Base-by-base conservation (phyloP, 2,329 filamentous ascomycete genomes). In the Dryadomyces quercus-mongolicae region DNA sequence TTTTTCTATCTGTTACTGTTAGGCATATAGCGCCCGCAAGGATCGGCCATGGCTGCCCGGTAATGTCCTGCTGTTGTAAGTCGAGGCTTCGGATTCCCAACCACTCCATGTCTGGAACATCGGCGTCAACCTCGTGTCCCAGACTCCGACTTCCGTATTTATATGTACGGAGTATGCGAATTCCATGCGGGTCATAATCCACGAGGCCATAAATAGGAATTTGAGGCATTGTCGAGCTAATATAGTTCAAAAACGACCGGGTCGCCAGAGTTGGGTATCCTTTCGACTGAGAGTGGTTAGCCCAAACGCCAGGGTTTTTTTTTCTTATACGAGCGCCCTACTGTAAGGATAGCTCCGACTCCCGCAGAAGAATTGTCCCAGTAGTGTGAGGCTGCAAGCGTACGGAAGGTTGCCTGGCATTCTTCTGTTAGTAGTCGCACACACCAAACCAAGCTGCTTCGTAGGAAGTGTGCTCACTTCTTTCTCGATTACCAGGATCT, bases 251-350 rank as follows among this genome's bases (percentile, higher is more conserved):
- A 53, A 92, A 83, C 16, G 74, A 74, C 8, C 85, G 74, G 0
- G 86, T 89, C 1, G 77, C 75, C 49, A 92, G 70, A 60, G 93
- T 88, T 0, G 88, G 87, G 62, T 89, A 93, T 2, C 88, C 88
- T 72, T 91, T 93, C 1, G 82, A 88, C 84, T 89, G 53, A 4
- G 6, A 16, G 47, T 21, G 0, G 34, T 56, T 22, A 47, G 42
- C 31, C 18, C 34, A 8, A 31, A 31, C 25, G 6, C 8, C 15
- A 44, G 3, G 31, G 18, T 10, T n/a, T 7, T 31, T 25, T 15
- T 38, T 20, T 5, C 16, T 5, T 10, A 16, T 7, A 4, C 5
- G 8, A 36, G 31, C 4, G 25, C 7, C 68, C 40, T 70, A 85
- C 85, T 3, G 87, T 91, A 21, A 91, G 62, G 0, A 88, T 64